Evolutionary conservation across 2,329 filamentous ascomycete species (phyloP).

Genomic region (Arthrobotrys sinensis): DNA sequence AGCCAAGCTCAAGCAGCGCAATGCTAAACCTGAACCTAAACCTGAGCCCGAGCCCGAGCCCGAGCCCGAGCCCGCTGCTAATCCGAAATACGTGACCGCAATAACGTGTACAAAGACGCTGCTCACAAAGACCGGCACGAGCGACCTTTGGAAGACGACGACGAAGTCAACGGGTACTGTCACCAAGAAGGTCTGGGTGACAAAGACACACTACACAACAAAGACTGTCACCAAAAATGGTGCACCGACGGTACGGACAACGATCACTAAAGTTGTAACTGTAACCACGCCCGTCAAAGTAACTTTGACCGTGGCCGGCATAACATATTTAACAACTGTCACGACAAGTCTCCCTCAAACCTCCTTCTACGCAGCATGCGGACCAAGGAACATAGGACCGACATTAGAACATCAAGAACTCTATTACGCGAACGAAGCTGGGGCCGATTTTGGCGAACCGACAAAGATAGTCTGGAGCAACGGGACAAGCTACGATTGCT

Average conservation of each 20-base stretch:
- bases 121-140: slow-evolving; percentile 23
- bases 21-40: background rate
- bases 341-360: slow-evolving; percentile 5
- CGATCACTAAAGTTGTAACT: slow-evolving; percentile 1
- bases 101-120: slow-evolving; percentile 33
- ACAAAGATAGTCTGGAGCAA: slow-evolving; percentile 24
- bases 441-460: background rate
- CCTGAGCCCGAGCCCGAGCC: background rate
- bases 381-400: slow-evolving; percentile 19
- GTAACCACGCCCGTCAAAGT: background rate
- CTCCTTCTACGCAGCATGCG: slow-evolving; percentile 34
- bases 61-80: background rate
- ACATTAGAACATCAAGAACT: background rate
- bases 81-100: background rate
- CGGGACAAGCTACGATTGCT: slow-evolving; percentile 32
- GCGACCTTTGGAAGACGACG: slow-evolving; percentile 42
- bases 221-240: slow-evolving; percentile 1
- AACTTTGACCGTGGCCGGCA: background rate
- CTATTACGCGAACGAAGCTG: background rate
- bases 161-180: slow-evolving; percentile 19
- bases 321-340: slow-evolving; percentile 2
- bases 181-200: slow-evolving; percentile 1
- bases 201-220: background rate
- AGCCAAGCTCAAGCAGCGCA: slow-evolving; percentile 8
- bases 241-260: slow-evolving; percentile 3